These are phyloP conservation scores for Naematelia encephala DNA, from an alignment of 768 basidiomycete genomes.

Conservation along the genomic window DNA sequence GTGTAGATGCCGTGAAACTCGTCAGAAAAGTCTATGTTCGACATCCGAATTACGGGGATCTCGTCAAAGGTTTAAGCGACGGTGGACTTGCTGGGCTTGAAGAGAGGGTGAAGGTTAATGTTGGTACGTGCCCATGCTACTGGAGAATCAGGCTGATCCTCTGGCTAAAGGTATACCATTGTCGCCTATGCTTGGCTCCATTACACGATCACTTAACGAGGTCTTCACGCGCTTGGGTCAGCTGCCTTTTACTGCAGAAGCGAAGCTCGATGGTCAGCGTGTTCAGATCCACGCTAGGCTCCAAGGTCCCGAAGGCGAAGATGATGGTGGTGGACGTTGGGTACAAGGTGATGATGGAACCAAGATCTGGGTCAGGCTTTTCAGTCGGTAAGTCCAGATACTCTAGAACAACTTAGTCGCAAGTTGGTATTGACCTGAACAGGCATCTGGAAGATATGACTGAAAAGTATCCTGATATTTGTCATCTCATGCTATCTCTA, in stretches of 20 bases:
- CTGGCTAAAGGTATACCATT: conserved; percentile 66
- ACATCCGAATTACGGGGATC: conserved; percentile 52
- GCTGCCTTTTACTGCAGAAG: conserved; percentile 75
- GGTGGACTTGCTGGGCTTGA: conserved; percentile 62
- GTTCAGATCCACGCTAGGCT: conserved; percentile 53
- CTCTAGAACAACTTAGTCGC: neutral
- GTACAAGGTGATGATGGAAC: conserved; percentile 34
- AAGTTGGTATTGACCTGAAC: conserved; percentile 1
- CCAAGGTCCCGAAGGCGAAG: conserved; percentile 50
- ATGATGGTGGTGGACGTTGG: conserved; percentile 60
- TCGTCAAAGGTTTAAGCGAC: conserved; percentile 59
- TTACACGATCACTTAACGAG: conserved; percentile 75
- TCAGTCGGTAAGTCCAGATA: conserved; percentile 56
- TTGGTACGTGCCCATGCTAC: conserved; percentile 58
- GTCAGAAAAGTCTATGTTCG: conserved; percentile 64
- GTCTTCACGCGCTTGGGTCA: conserved; percentile 67
- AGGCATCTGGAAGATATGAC: conserved; percentile 92
- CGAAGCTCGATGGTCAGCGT: conserved; percentile 75
- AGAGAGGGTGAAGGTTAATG: conserved; percentile 62
- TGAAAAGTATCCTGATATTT: conserved; percentile 84
- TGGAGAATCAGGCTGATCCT: conserved; percentile 2
- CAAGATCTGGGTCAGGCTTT: conserved; percentile 61
- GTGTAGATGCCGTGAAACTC: conserved; percentile 61
- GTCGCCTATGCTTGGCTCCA: conserved; percentile 80
- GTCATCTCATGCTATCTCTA: conserved; percentile 59